Evolutionary conservation across 805 yeast species (phyloP), one percentile per base, ranked within the genome.

Genomic region (Lipomyces japonicus): DNA sequence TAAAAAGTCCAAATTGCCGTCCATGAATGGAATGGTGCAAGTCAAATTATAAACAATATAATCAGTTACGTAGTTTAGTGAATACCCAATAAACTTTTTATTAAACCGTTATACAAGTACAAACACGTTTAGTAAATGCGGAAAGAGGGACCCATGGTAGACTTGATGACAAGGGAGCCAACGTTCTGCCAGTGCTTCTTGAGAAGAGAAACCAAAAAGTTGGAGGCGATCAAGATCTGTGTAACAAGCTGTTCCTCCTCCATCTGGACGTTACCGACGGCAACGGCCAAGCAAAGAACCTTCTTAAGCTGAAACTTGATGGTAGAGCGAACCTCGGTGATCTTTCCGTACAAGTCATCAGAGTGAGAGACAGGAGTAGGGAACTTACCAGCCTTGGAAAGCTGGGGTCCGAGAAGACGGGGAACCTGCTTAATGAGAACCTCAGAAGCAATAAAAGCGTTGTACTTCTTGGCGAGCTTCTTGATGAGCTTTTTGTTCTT

Each of bases 181-280:
- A 93, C 97, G 79, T 93, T 93, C 84, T 93, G 99, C 99, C 99
- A 93, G 96, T 93, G 88, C 91, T 93, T 93, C 96, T 93, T 93
- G 76, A 93, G 83, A 77, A 93, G 80, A 65, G 99, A 93, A 67
- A 93, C 98, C 76, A 93, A 86, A 84, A 93, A 93, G 96, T 93
- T 93, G 67, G 95, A 81, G 66, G 99, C 81, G 93, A 93, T 82
- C 88, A 93, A 82, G 80, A 93, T 88, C 79, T 93, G 98, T 84
- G 91, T 86, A 70, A 86, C 95, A 71, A 93, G 79, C 68, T 81
- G 80, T 68, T 89, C 97, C 81, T 91, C 93, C 71, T 86, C 95
- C 98, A 93, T 93, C 78, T 90, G 98, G 69, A 93, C 97, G 93
- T 93, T 82, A 78, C 97, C 99, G 70, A 93, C 85, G 67, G 98